Evolutionary conservation across 2,329 filamentous ascomycete species (phyloP), one percentile per base, ranked within the genome.

Genomic region (Colletotrichum sp.): DNA sequence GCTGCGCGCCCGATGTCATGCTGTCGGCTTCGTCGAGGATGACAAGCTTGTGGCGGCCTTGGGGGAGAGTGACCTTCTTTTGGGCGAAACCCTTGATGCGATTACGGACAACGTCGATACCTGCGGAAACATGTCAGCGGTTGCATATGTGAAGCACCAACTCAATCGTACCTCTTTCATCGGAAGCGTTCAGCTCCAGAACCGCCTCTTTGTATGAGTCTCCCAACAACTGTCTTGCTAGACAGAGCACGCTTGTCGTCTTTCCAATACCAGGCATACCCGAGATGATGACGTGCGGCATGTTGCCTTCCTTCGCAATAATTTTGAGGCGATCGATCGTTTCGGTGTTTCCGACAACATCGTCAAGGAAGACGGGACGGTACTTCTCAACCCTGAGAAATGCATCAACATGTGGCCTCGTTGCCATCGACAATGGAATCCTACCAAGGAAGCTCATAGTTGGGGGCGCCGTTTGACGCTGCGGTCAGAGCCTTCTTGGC

Each of bases 251-350:
- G 72, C 96, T 98, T 1, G 97, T 98, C 6, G 97, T 99, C 89
- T 99, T 99, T 85, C 97, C 97, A 82, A 98, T 99, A 82, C 97
- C 97, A 25, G 97, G 97, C 96, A 98, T 98, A 76, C 97, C 97
- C n/a, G 95, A 98, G 82, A 99, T 98, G 86, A 99, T 98, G 82
- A 99, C 92, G 86, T 99, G 97, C 4, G 97, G 97, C 96, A 99
- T 98, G 86, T 99, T 99, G 80, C 97, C 97, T 87, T 98, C 97
- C 85, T 96, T 97, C 63, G 97, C 96, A 80, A 99, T 98, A 82
- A 99, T 98, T 84, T 98, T 98, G 81, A 99, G 89, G 71, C 97
- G 94, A 85, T 98, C 96, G 81, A 99, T 96, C 1, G 97, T 99
- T 84, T 99, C 97, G 25, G 95, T 98, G 85, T 99, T 99, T 82